Base-by-base conservation (phyloP, 1,284 basidiomycete species). In the Mycena sp. region DNA sequence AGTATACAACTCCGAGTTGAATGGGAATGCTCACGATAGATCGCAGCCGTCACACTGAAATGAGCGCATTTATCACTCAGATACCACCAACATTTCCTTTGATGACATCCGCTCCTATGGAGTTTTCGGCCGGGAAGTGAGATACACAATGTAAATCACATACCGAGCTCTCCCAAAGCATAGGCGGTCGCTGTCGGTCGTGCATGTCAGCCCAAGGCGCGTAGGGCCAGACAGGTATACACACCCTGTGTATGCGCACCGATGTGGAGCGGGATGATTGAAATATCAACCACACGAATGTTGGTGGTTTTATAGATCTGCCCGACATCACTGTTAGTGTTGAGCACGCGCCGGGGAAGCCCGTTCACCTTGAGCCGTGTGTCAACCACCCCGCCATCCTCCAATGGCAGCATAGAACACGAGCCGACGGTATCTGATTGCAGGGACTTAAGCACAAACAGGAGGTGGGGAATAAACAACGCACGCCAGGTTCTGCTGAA, bases 381-480 rank as follows among this genome's bases (percentile, higher is more conserved):
- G 58, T 77, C 74, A 6, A 80, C 78, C 11, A 78, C 88, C 63
- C 89, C 89, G 32, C 84, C 83, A 59, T 82, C 76, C 35, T 82
- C 80, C 37, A 77, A 71, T 10, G 89, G 89, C 44, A 90, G 77
- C 88, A 90, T 90, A 0, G 87, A 82, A 57, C 80, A 83, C 5
- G 79, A 76, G 6, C 80, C 81, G 28, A 72, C 67, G 3, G 76
- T 76, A 61, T 83, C 79, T 80, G 30, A 25, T 2, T 7, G 26
- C 32, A 35, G 7, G 32, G 14, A 35, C 9, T 29, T 9, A 5
- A 48, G 19, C 16, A 29, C 17, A 19, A 5, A 19, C 6, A 11
- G n/a, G 9, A 30, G 28, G 9, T 12, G 29, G 19, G 19, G 28
- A n/a, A 5, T 2, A 28, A 19, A 35, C 35, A 10, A 66, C 73